Evolutionary conservation across 2,329 filamentous ascomycete species (phyloP).

Genomic region (Claviceps purpurea): DNA sequence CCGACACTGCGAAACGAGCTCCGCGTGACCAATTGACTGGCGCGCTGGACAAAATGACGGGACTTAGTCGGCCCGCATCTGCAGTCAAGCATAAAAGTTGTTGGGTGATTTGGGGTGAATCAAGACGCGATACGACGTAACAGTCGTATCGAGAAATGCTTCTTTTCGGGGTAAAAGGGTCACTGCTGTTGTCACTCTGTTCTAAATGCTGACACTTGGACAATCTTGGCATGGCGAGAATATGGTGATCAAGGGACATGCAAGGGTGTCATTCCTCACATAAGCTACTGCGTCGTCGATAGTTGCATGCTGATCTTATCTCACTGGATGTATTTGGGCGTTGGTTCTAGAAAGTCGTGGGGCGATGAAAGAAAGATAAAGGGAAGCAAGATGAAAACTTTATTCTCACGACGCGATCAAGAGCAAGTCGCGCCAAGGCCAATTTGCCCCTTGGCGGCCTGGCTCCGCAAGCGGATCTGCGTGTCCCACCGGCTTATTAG

Average conservation of each 20-base stretch:
- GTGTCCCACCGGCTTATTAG: not conserved
- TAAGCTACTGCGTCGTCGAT: not conserved
- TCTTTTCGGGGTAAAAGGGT: slow-evolving; percentile 5
- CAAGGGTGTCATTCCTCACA: not conserved
- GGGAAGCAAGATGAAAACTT: not conserved
- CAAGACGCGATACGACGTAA: not conserved
- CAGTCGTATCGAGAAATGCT: not conserved
- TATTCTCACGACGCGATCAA: not conserved
- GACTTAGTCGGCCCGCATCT: not conserved
- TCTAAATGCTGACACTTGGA: not conserved
- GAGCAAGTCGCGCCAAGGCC: not conserved
- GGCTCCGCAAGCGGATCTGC: not conserved
- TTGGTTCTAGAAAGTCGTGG: not conserved
- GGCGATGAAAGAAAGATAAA: not conserved
- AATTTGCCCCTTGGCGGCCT: not conserved
- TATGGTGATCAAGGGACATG: not conserved
- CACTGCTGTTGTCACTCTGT: not conserved
- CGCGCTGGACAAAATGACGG: not conserved
- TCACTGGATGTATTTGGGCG: too few species aligned
- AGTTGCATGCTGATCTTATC: not conserved
- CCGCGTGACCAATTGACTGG: not conserved
- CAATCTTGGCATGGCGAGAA: not conserved
- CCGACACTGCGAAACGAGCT: not conserved
- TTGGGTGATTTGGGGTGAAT: not conserved
- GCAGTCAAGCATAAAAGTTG: not conserved